These are phyloP conservation scores for Fusarium pseudonygamai DNA, from an alignment of 2,329 filamentous ascomycete genomes.

Conservation along the genomic window DNA sequence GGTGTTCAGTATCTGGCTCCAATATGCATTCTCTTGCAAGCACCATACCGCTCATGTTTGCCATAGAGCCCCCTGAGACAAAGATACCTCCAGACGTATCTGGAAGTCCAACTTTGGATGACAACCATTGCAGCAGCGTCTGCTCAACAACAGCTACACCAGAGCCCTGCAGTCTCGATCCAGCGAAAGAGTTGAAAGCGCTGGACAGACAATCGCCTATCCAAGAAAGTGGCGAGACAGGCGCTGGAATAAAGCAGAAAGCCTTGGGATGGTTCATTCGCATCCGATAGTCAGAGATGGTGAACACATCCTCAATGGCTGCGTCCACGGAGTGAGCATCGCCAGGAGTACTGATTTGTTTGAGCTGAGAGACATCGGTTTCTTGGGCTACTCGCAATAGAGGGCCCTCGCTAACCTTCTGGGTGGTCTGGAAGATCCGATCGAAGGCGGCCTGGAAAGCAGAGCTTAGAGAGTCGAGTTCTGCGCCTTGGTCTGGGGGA, in stretches of 20 bases:
- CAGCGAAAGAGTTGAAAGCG: constrained; percentile 16
- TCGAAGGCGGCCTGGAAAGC: constrained; percentile 6
- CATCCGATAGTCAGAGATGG: constrained; percentile 6
- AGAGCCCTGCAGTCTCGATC: constrained; percentile 3
- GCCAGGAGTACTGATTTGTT: neutral
- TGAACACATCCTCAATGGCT: constrained; percentile 8
- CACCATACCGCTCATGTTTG: constrained; percentile 20
- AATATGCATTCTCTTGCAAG: constrained; percentile 4
- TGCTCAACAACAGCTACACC: constrained; percentile 9
- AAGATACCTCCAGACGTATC: constrained; percentile 3
- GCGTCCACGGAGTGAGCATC: neutral
- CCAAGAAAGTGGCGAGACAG: constrained; percentile 1
- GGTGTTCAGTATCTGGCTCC: neutral
- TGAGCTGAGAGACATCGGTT: neutral
- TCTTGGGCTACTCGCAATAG: neutral
- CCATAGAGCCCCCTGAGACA: constrained; percentile 16
- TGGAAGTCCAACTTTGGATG: constrained; percentile 4
- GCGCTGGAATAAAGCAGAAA: constrained; percentile 6
- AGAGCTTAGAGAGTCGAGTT: neutral
- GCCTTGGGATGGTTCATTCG: constrained; percentile 11
- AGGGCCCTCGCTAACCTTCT: neutral
- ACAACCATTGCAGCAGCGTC: constrained; percentile 6
- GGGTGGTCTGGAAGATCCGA: neutral
- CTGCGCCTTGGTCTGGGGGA: neutral
- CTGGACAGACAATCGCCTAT: constrained; percentile 6